phyloP scores from a whole-genome alignment of 805 yeast genomes.

The Ogataea glucozyma region DNA sequence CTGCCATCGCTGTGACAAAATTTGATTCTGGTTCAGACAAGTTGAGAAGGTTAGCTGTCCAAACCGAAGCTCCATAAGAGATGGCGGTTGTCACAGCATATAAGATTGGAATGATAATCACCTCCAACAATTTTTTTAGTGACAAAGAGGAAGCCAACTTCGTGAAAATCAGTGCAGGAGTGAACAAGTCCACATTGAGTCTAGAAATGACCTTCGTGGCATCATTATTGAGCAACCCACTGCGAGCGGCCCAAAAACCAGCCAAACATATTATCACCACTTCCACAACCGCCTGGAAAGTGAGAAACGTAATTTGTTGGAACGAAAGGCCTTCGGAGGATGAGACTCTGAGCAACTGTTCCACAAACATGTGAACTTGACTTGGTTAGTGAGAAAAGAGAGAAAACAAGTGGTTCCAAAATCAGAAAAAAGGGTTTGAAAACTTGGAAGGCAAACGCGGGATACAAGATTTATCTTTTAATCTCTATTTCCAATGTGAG shows the following conservation, averaged over 20 bases:
- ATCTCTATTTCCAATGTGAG: too few relatives aligned
- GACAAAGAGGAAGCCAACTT: constrained; percentile 71
- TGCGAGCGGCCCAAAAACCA: constrained; percentile 81
- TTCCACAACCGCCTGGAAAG: constrained; percentile 89
- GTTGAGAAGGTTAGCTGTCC: constrained; percentile 51
- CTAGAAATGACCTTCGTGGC: constrained; percentile 78
- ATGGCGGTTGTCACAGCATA: constrained; percentile 81
- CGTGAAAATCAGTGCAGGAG: constrained; percentile 91
- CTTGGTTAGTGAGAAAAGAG: not conserved
- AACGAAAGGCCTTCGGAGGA: constrained; percentile 20
- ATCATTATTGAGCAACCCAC: constrained; percentile 64
- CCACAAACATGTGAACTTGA: constrained; percentile 7
- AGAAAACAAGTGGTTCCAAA: not conserved
- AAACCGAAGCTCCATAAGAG: constrained; percentile 61
- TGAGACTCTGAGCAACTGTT: constrained; percentile 2
- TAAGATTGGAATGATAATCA: constrained; percentile 80
- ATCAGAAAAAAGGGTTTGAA: not conserved
- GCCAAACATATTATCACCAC: constrained; percentile 84
- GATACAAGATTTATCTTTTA: too few relatives aligned
- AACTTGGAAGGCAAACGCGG: too few relatives aligned
- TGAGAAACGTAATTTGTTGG: constrained; percentile 57
- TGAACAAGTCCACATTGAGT: constrained; percentile 87
- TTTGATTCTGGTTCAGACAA: constrained; percentile 78
- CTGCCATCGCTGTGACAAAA: constrained; percentile 95
- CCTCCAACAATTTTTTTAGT: constrained; percentile 73